phyloP scores from a whole-genome alignment of 2,329 filamentous ascomycete genomes.

The Coniochaeta sp. region DNA sequence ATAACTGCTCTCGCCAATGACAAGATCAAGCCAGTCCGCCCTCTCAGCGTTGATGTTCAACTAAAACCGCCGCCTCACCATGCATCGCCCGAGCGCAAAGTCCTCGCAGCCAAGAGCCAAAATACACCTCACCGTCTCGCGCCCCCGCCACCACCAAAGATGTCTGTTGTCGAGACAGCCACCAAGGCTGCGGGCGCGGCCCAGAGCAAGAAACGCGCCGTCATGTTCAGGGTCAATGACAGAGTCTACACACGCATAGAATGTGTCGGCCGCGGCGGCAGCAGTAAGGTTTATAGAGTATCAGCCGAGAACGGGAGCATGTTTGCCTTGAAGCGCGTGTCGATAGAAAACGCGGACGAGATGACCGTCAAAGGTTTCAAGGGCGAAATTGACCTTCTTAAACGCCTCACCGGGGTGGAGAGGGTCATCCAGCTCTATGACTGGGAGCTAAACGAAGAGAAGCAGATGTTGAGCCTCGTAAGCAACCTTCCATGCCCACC shows the following conservation, averaged over 20 bases:
- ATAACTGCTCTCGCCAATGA: conserved; percentile 53
- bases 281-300: conserved; percentile 89
- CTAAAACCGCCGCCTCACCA: conserved; percentile 24
- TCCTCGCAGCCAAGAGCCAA: conserved; percentile 44
- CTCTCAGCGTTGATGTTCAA: conserved; percentile 36
- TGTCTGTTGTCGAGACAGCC: conserved; percentile 90
- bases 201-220: conserved; percentile 68
- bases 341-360: conserved; percentile 84
- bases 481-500: conserved; percentile 24
- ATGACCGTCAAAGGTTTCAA: conserved; percentile 79
- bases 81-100: conserved; percentile 48
- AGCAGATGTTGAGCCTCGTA: conserved; percentile 79
- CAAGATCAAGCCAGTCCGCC: conserved; percentile 41
- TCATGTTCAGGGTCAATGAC: conserved; percentile 81
- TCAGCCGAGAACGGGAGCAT: conserved; percentile 96
- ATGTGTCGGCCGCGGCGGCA: conserved; percentile 85
- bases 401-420: conserved; percentile 75
- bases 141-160: conserved; percentile 78
- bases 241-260: conserved; percentile 87
- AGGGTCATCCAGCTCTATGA: conserved; percentile 87
- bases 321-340: conserved; percentile 88
- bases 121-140: conserved; percentile 74
- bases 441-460: conserved; percentile 89
- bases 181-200: conserved; percentile 75
- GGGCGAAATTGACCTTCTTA: conserved; percentile 88